Percentiles rank a stretch among this genome's conserved stretches.
phyloP scores from a whole-genome alignment of 2,329 filamentous ascomycete genomes.

The Neofusicoccum kwambonambiense region DNA sequence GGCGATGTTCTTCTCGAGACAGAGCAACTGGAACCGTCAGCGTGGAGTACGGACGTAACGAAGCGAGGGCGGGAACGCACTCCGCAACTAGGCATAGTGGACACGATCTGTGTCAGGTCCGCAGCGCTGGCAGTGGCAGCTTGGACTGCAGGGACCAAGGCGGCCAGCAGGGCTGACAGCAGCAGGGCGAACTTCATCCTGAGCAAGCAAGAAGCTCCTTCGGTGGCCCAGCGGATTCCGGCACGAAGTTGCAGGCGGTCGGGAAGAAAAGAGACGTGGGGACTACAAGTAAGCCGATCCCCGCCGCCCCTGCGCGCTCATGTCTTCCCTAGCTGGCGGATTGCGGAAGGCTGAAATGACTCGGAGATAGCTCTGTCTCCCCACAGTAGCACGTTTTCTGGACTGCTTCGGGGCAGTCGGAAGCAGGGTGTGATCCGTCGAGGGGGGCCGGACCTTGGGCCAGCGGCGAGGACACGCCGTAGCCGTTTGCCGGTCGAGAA shows the following conservation, averaged over 20 bases:
- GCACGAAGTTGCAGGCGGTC: not conserved
- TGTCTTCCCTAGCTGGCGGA: not conserved
- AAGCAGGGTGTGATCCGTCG: not conserved
- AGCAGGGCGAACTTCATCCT: conserved; percentile 3
- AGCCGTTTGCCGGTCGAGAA: not conserved
- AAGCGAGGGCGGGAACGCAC: not conserved
- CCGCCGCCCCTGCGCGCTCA: not conserved
- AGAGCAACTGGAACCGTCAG: conserved; percentile 23
- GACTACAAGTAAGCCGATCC: not conserved
- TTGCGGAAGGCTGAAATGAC: conserved; percentile 6
- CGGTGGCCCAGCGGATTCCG: not conserved
- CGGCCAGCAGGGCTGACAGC: not conserved
- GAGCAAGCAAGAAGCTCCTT: not conserved
- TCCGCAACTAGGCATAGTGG: conserved; percentile 8
- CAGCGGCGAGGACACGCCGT: not conserved
- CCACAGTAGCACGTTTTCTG: not conserved
- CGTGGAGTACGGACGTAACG: not conserved
- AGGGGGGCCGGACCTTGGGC: not conserved
- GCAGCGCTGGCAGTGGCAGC: conserved; percentile 1
- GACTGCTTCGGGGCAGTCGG: not conserved
- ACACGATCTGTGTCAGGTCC: not conserved
- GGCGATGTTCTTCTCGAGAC: conserved; percentile 24
- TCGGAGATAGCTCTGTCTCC: not conserved
- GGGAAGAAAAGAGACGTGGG: not conserved
- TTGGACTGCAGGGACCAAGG: not conserved